phyloP scores from a whole-genome alignment of 108 stramenopile species.

The Skeletonema menzelii region DNA sequence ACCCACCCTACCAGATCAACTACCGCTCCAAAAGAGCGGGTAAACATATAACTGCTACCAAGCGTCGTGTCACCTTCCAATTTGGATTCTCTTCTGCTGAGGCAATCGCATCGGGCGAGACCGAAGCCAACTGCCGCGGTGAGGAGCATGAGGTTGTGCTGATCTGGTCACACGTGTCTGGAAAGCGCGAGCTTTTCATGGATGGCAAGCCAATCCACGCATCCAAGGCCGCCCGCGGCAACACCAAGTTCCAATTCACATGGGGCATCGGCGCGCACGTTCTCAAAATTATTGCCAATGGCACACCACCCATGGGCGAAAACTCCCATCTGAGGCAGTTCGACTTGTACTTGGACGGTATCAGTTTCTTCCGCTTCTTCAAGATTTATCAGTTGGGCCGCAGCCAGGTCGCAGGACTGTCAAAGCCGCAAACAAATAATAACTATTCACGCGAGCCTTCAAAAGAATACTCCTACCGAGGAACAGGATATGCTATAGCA shows the following conservation, averaged over 20 bases:
- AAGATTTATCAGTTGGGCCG: slow-evolving; percentile 78
- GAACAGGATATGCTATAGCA: neutral
- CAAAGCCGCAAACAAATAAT: neutral
- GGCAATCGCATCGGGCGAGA: slow-evolving; percentile 33
- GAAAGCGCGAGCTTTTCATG: slow-evolving; percentile 44
- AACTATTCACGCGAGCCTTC: neutral
- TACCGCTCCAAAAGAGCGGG: slow-evolving; percentile 44
- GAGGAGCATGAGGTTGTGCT: slow-evolving; percentile 55
- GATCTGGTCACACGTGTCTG: slow-evolving; percentile 47
- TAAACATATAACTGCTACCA: slow-evolving; percentile 36
- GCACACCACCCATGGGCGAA: slow-evolving; percentile 40
- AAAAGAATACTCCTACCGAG: slow-evolving; percentile 8
- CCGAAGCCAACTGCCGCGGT: slow-evolving; percentile 48
- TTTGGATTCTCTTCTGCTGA: slow-evolving; percentile 39
- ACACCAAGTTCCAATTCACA: slow-evolving; percentile 60
- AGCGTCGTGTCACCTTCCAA: slow-evolving; percentile 48
- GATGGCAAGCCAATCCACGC: slow-evolving; percentile 64
- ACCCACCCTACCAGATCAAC: slow-evolving; percentile 53
- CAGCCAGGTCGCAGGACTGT: neutral
- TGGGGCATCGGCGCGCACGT: slow-evolving; percentile 62
- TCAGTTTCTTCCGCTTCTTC: slow-evolving; percentile 75
- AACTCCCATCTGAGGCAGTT: slow-evolving; percentile 48
- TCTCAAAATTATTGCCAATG: slow-evolving; percentile 71
- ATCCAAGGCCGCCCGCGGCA: slow-evolving; percentile 47
- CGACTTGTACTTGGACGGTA: slow-evolving; percentile 78